Percentiles rank a stretch among this genome's conserved stretches.
Conservation (phyloP, 2,329 filamentous ascomycete genomes). For the Cylindrodendrum hubeiense region DNA sequence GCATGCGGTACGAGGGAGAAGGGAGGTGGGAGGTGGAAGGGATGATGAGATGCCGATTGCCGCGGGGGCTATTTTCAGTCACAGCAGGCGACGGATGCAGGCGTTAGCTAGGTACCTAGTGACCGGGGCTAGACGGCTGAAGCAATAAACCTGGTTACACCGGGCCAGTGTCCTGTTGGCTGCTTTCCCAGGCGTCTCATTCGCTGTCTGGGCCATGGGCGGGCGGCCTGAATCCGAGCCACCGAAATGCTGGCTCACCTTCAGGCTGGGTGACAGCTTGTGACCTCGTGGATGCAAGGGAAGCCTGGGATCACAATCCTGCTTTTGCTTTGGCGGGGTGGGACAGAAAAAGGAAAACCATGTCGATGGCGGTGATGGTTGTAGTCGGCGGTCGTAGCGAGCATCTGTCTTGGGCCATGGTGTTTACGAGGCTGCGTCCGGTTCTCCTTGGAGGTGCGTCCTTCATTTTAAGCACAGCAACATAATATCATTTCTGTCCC, state of each 20-base stretch:
- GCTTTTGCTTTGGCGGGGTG: constrained; percentile 13
- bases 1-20: not conserved
- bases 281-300: constrained; percentile 32
- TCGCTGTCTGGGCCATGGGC: constrained; percentile 21
- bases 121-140: not conserved
- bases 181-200: constrained; percentile 25
- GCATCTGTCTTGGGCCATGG: not conserved
- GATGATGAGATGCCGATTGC: constrained; percentile 24
- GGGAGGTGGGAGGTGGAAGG: too few relatives aligned
- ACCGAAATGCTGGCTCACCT: not conserved
- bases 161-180: constrained; percentile 14
- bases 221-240: constrained; percentile 23
- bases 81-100: constrained; percentile 2
- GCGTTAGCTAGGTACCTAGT: not conserved
- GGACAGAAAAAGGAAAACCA: constrained; percentile 18
- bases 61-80: constrained; percentile 25
- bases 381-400: not conserved
- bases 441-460: not conserved
- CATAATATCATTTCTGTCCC: not conserved
- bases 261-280: constrained; percentile 8
- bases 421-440: not conserved
- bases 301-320: constrained; percentile 29
- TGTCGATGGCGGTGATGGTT: not conserved
- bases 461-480: constrained; percentile 10
- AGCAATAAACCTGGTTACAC: not conserved